phyloP scores from a whole-genome alignment of 164 flowering plant genomes.

The Cinnamomum chago region DNA sequence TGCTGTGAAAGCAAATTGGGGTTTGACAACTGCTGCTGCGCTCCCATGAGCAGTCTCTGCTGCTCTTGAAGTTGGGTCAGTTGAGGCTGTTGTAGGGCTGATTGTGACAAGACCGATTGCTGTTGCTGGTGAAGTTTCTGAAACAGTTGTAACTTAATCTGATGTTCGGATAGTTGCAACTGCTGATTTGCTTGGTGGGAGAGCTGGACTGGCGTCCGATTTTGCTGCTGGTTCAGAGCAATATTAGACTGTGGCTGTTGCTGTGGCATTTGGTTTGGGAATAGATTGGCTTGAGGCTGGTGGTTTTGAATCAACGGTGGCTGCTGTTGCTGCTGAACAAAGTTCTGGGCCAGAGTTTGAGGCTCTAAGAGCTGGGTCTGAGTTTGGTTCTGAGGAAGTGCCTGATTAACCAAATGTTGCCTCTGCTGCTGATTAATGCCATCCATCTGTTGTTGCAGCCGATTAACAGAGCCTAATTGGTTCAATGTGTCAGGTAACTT shows the following conservation, averaged over 20 bases:
- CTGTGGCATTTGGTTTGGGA: conserved; percentile 32
- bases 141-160: conserved; percentile 60
- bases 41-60: conserved; percentile 57
- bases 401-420: conserved; percentile 51
- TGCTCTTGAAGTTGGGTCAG: conserved; percentile 53
- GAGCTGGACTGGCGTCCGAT: conserved; percentile 30
- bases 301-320: conserved; percentile 36
- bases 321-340: conserved; percentile 40
- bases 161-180: conserved; percentile 57
- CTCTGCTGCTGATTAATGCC: conserved; percentile 53
- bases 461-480: conserved; percentile 41
- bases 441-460: conserved; percentile 47
- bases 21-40: conserved; percentile 52
- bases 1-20: conserved; percentile 43
- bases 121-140: conserved; percentile 85
- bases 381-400: conserved; percentile 39
- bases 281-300: conserved; percentile 48
- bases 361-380: conserved; percentile 57
- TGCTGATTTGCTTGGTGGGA: conserved; percentile 53
- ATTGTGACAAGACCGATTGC: conserved; percentile 56
- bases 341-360: conserved; percentile 38
- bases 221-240: conserved; percentile 46
- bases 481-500: conserved; percentile 45
- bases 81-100: conserved; percentile 49
- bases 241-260: conserved; percentile 24